Evolutionary conservation across 805 yeast genomes (phyloP), one percentile per base, ranked within the genome.

Genomic region (Lipomyces chichibuensis): DNA sequence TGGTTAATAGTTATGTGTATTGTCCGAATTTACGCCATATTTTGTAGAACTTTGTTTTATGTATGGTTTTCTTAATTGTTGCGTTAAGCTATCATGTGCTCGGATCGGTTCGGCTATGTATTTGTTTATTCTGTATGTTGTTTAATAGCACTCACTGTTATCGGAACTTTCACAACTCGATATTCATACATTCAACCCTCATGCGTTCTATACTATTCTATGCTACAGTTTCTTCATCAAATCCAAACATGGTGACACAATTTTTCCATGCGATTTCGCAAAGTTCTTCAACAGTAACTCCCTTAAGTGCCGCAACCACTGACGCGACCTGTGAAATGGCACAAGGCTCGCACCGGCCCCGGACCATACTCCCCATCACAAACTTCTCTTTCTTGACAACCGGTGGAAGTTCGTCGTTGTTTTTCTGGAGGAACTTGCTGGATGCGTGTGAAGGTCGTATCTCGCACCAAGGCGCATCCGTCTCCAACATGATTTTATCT

Each of bases 401-500:
- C 1, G 57, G 58, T 2, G 57, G 35, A 6, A 64, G 23, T 32
- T 27, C 53, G 29, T 46, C 29, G 25, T 67, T 33, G 11, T 25
- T 52, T 13, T 39, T 25, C 13, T 46, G 49, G 37, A 92, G 75
- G 69, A 80, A 83, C 69, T 85, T 79, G 77, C 85, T 86, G 17
- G 95, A 84, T 1, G 92, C 91, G 76, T 92, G 97, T 9, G 95
- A 84, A 71, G 86, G 90, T 66, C 96, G 83, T 57, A 95, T 86
- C 75, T 93, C 98, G 80, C 99, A 95, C 99, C 99, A 95, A 0
- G 99, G 99, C 2, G 98, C 92, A 78, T 95, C 99, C 17, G 73
- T 70, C 76, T 95, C 99, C 9, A 95, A 84, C 83, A 94, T 78
- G 55, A 95, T 77, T 73, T 82, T 84, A 3, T 87, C 85, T 8